Conservation (phyloP, 2,329 filamentous ascomycete genomes). For the Penicillium sp. region DNA sequence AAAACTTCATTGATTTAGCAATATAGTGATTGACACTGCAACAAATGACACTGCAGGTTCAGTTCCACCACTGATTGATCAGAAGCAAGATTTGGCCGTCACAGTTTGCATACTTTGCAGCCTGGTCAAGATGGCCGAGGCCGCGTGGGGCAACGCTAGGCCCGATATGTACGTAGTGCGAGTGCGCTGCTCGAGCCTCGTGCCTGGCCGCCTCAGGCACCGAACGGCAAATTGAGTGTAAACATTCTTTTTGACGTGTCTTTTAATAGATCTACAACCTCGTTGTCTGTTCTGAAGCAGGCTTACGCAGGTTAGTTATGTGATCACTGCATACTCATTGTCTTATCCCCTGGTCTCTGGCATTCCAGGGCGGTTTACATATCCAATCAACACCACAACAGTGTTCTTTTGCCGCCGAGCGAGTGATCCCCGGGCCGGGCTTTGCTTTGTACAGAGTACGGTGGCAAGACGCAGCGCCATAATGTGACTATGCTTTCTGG, state of each 20-base stretch:
- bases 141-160: background rate
- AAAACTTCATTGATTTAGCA: background rate
- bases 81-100: background rate
- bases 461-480: background rate
- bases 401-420: too few species aligned
- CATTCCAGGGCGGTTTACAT: background rate
- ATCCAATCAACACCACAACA: background rate
- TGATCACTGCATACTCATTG: too few species aligned
- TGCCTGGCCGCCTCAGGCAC: background rate
- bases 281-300: background rate
- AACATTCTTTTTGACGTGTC: background rate
- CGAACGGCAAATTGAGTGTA: background rate
- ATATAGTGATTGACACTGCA: background rate
- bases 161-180: background rate
- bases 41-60: too few species aligned
- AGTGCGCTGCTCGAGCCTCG: too few species aligned
- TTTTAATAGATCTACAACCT: background rate
- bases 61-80: background rate
- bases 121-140: background rate
- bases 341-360: background rate
- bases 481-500: constrained; percentile 7
- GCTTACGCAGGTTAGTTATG: background rate
- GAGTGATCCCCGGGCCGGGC: too few species aligned
- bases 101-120: background rate
- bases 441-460: background rate